Percentiles rank a stretch among this genome's conserved stretches.
Conservation (phyloP, 1,284 basidiomycete genomes). For the Heimioporus retisporus region DNA sequence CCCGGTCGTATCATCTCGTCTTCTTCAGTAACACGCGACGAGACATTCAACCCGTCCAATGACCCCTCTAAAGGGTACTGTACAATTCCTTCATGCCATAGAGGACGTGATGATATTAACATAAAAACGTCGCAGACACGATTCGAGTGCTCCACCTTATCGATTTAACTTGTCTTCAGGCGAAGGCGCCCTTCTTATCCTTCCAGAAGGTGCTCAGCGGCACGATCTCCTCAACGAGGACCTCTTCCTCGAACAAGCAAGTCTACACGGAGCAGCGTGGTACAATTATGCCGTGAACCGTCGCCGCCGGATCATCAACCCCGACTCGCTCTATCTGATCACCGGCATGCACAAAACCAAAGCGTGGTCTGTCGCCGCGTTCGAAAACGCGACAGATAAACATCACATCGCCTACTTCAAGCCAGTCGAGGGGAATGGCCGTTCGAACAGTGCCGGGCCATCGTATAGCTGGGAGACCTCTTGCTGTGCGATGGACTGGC, state of each 20-base stretch:
- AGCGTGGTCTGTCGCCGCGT: not conserved
- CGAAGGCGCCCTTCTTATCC: not conserved
- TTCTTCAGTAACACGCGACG: not conserved
- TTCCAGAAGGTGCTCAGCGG: not conserved
- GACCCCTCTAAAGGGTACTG: not conserved
- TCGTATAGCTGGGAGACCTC: not conserved
- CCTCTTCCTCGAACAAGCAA: not conserved
- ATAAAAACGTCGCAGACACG: not conserved
- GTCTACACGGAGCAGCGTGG: not conserved
- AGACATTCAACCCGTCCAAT: not conserved
- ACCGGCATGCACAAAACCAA: not conserved
- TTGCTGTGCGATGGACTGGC: not conserved
- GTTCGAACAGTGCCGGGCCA: no score
- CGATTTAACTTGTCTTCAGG: not conserved
- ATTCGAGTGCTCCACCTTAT: not conserved
- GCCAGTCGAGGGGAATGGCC: not conserved
- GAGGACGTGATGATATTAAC: not conserved
- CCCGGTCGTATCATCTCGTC: not conserved
- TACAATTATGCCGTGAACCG: not conserved
- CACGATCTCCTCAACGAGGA: not conserved
- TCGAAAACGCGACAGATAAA: not conserved
- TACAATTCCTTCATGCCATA: no score
- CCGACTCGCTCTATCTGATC: not conserved
- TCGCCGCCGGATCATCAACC: not conserved
- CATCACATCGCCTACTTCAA: not conserved